Evolutionary conservation across 176 grass and related monocot species (phyloP).

Genomic region (Triticum timopheevii): DNA sequence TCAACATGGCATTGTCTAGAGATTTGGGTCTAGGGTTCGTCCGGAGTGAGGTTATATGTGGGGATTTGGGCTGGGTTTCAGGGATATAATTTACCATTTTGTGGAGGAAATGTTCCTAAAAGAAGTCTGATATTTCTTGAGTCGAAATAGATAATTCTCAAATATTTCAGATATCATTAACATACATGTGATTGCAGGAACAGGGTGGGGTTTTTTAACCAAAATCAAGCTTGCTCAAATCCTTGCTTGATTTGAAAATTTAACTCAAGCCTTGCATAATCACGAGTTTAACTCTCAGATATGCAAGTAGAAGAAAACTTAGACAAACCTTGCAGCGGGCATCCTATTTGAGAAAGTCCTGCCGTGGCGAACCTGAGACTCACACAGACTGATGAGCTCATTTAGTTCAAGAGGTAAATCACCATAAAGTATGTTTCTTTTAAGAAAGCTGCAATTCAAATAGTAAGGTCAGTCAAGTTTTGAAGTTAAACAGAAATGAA

Average conservation of each 20-base stretch:
- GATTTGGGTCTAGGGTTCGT: too few relatives aligned
- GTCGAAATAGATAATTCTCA: background rate
- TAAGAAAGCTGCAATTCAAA: constrained; percentile 38
- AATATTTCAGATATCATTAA: background rate
- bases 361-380: constrained; percentile 22
- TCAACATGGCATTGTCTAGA: too few relatives aligned
- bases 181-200: background rate
- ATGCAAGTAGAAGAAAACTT: background rate
- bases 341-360: constrained; percentile 11
- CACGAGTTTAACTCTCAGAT: background rate
- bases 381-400: constrained; percentile 14
- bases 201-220: background rate
- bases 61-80: too few relatives aligned
- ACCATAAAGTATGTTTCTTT: constrained; percentile 42
- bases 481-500: background rate
- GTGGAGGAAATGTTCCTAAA: too few relatives aligned
- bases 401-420: constrained; percentile 10
- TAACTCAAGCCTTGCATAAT: background rate
- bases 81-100: too few relatives aligned
- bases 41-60: too few relatives aligned
- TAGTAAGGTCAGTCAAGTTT: background rate
- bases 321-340: constrained; percentile 24
- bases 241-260: background rate
- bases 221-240: background rate
- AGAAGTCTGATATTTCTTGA: too few relatives aligned